Evolutionary conservation across 345 rosid species (phyloP).

Genomic region (Laguncularia racemosa): DNA sequence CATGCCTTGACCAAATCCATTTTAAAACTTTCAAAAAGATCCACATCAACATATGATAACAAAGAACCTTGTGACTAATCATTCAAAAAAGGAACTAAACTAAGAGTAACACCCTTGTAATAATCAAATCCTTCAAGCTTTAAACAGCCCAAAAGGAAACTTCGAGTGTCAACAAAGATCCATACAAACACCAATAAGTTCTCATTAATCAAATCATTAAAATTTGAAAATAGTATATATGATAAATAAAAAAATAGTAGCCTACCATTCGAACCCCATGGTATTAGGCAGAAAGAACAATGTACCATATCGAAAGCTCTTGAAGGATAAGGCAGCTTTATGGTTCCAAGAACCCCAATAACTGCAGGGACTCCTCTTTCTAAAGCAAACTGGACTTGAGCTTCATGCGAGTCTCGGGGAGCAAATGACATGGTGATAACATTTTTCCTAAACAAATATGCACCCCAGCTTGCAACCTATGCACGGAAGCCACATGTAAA

Average conservation of each 20-base stretch:
- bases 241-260: background rate
- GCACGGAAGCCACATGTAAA: background rate
- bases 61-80: too few relatives aligned
- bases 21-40: too few relatives aligned
- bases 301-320: constrained; percentile 58
- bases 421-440: constrained; percentile 65
- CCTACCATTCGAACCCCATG: constrained; percentile 55
- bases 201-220: background rate
- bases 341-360: constrained; percentile 60
- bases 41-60: too few relatives aligned
- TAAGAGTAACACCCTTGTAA: too few relatives aligned
- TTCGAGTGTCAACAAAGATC: too few relatives aligned
- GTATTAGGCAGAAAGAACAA: constrained; percentile 65
- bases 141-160: too few relatives aligned
- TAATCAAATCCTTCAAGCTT: too few relatives aligned
- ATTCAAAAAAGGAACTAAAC: too few relatives aligned
- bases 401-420: constrained; percentile 67
- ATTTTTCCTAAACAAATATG: constrained; percentile 54
- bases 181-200: too few relatives aligned
- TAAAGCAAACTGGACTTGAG: constrained; percentile 63
- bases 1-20: constrained; percentile 1
- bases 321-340: constrained; percentile 52
- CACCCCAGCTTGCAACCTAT: constrained; percentile 69
- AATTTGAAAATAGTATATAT: background rate
- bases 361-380: constrained; percentile 73